Evolutionary conservation across 129 eudicot genomes (phyloP), one percentile per base, ranked within the genome.

Genomic region (Ambrosia artemisiifolia): DNA sequence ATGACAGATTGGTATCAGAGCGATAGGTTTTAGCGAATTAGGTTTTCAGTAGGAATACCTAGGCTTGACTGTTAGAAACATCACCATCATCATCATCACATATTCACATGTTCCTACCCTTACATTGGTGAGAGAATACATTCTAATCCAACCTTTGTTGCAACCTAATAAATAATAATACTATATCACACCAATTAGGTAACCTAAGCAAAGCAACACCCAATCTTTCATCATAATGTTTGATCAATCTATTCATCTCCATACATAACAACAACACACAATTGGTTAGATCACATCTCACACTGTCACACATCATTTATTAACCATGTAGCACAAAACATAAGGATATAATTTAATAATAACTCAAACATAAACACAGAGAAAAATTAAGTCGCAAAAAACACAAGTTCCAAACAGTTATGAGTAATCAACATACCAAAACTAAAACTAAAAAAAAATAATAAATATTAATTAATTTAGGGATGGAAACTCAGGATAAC

Each of bases 401-500:
- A 17, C 65, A 28, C 17, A 2, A 60, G 8, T 57, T 56, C 1
- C 59, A 73, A 62, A 48, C 63, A 73, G 56, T 56, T 16, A 24
- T 40, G 30, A 71, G 56, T 17, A 2, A 56, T 28, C 20, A 56
- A 42, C 57, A 56, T 38, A 69, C 70, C 17, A 12, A 7, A 35
- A 9, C 60, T 42, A 43, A 46, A 44, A 53, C 6, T 3, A 54
- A 38, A 60, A 1, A 36, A n/a, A 14, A 70, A 70, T 35, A 42
- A 34, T 11, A 2, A 36, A 70, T 36, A 36, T 4, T 28, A 49
- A 49, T 42, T 30, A 12, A 56, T 13, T 34, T 68, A 47, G 32
- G 13, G 69, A 18, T 56, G 33, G 75, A 69, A 69, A 69, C 70
- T 76, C 33, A 70, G 19, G 72, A 77, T 77, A 70, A 77, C 81